Evolutionary conservation across 1,284 basidiomycete species (phyloP), one percentile per base, ranked within the genome.

Genomic region (Puccinia novopanici): DNA sequence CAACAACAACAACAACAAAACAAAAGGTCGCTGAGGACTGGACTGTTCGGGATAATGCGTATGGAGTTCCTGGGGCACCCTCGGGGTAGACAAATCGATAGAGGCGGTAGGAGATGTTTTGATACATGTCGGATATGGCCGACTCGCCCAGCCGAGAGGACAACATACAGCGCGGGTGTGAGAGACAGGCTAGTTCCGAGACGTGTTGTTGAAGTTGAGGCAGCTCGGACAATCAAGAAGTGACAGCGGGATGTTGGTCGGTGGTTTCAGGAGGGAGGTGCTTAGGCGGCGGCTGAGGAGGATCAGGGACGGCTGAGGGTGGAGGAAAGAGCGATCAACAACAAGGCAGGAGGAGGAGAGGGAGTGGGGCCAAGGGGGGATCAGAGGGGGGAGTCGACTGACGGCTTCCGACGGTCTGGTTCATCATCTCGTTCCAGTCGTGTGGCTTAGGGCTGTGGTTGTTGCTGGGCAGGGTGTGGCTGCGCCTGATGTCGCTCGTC

Each of bases 321-420:
- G 27, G 65, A 68, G 22, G 9, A 22, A 55, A 17, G n/a, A 19
- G 55, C 1, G 48, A 55, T 3, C n/a, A 72, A 6, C n/a, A 52
- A 9, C 45, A 15, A 52, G 19, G 68, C 50, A 22, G 9, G 9
- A 52, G 9, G 22, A 27, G 68, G 4, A 22, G 27, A 27, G 15
- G 8, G 48, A 19, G 68, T 13, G 70, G 50, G 12, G 9, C 50
- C 50, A 24, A 40, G 50, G 67, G 37, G 67, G 27, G 17, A 15
- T 17, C 24, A 22, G 45, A n/a, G 19, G 27, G 30, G 61, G 30
- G 8, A 42, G 37, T 3, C 15, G 45, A 65, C 74, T 76, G 50
- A 65, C 59, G 57, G 42, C 55, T 76, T 50, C 74, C 74, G 24
- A 65, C 48, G n/a, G 59, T 24, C 45, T 76, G 57, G 57, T 37